Evolutionary conservation across 129 eudicot genomes (phyloP), one percentile per base, ranked within the genome.

Genomic region (Flaveria ramosissima): DNA sequence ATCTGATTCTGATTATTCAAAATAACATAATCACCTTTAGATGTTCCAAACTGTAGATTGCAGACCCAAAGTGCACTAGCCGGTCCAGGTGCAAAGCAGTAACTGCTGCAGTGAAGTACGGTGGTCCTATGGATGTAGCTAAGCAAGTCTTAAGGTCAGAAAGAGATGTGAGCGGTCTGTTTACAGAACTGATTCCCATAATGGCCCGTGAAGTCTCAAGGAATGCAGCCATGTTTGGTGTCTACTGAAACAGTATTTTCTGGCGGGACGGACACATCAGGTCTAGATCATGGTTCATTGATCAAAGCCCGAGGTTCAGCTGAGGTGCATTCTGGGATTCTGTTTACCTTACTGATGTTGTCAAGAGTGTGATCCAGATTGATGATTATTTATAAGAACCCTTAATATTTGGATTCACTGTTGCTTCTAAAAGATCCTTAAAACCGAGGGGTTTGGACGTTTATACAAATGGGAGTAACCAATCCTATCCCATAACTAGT

Each of bases 141-240:
- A 27, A 27, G 32, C 32, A 27, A 27, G 32, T 27, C 32, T 27
- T 27, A 27, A 27, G 32, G 32, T 27, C 32, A 27, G 32, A 27
- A 27, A 3, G 89, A 41, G 97, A 95, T 0, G 60, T 73, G 9
- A 85, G 72, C 72, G 97, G 98, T 79, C 85, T 93, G 6, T 88
- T 93, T 75, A 88, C 87, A 80, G 98, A 96, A 36, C 64, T 88
- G 56, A 80, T 80, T 69, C 97, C 97, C 17, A 90, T 95, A 26
- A 70, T 93, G 83, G 90, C 90, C 32, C 97, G 97, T 32, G 97
- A 93, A 85, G 85, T 90, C 15, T 6, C 39, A 32, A 6, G 39
- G 36, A 88, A 90, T n/a, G 98, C 97, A 32, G 32, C 87, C 47
- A 85, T 93, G 97, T 93, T 93, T 82, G 96, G 96, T 43, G 92